These are phyloP conservation scores for Xylaria cubensis DNA, from an alignment of 495 filamentous ascomycete species.

Conservation along the genomic window DNA sequence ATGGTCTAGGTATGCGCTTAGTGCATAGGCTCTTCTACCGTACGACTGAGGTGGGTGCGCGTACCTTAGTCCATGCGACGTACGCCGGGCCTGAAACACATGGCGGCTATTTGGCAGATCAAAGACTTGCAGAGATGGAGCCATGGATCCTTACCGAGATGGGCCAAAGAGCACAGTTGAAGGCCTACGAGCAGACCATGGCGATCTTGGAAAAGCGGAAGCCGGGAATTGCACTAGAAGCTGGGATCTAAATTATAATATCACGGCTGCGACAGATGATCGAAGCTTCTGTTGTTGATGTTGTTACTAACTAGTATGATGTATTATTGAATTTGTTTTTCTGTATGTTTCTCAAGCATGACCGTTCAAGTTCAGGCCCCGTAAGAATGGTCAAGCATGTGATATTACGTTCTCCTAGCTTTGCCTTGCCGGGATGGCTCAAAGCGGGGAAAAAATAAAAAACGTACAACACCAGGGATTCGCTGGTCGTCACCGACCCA, in stretches of 20 bases:
- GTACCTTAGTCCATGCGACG: constrained; percentile 6
- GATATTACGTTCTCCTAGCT: too few species aligned
- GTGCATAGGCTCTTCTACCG: constrained; percentile 6
- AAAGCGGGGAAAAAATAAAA: background rate
- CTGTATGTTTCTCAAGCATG: too few species aligned
- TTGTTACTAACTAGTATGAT: too few species aligned
- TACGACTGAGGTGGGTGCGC: constrained; percentile 19
- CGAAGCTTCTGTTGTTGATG: too few species aligned
- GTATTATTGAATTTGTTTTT: too few species aligned
- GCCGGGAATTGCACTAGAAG: background rate
- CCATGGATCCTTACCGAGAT: constrained; percentile 17
- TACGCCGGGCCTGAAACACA: constrained; percentile 5
- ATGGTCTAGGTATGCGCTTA: background rate
- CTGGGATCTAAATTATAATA: background rate
- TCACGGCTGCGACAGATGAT: too few species aligned
- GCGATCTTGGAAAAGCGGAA: constrained; percentile 13
- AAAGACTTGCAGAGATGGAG: background rate
- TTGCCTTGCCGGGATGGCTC: too few species aligned
- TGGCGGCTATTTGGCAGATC: constrained; percentile 12
- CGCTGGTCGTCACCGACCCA: constrained; percentile 58
- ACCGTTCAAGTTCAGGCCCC: too few species aligned
- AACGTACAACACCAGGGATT: constrained; percentile 58
- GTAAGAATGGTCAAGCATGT: too few species aligned
- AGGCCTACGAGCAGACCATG: constrained; percentile 23
- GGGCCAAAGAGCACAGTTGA: constrained; percentile 18